Percentiles rank a stretch among this genome's conserved stretches.
These are phyloP conservation scores for Firmiana major DNA, from an alignment of 345 rosid species.

Conservation along the genomic window DNA sequence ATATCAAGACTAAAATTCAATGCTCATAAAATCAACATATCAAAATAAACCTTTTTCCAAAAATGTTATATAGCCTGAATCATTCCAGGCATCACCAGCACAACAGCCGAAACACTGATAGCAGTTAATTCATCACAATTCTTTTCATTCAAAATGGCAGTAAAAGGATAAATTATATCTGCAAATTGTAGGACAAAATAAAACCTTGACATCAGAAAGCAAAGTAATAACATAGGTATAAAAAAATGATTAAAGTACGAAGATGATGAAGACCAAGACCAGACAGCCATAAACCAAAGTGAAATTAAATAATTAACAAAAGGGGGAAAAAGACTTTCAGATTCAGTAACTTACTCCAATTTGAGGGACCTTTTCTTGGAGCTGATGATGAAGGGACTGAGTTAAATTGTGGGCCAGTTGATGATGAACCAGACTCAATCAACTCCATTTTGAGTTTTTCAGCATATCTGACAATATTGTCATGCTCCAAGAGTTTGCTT, in stretches of 20 bases:
- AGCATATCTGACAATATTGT: constrained; percentile 61
- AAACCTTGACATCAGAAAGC: neutral
- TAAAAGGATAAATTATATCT: neutral
- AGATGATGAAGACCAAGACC: neutral
- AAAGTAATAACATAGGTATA: neutral
- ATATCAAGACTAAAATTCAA: neutral
- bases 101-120: neutral
- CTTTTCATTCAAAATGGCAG: neutral
- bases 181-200: neutral
- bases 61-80: neutral
- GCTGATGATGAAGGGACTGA: constrained; percentile 51
- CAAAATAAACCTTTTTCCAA: neutral
- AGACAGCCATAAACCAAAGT: neutral
- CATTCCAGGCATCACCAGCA: neutral
- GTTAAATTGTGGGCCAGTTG: constrained; percentile 42
- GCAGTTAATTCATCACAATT: neutral
- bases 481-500: constrained; percentile 53
- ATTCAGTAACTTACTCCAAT: constrained; percentile 45
- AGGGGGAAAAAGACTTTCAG: neutral
- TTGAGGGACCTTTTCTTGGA: constrained; percentile 43
- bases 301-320: neutral
- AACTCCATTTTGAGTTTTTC: constrained; percentile 60
- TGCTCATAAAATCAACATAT: neutral
- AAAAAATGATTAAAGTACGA: neutral
- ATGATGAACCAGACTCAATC: constrained; percentile 49